Base-by-base conservation (phyloP, 371 early-diverging fungal species). In the Mucor irregularis region DNA sequence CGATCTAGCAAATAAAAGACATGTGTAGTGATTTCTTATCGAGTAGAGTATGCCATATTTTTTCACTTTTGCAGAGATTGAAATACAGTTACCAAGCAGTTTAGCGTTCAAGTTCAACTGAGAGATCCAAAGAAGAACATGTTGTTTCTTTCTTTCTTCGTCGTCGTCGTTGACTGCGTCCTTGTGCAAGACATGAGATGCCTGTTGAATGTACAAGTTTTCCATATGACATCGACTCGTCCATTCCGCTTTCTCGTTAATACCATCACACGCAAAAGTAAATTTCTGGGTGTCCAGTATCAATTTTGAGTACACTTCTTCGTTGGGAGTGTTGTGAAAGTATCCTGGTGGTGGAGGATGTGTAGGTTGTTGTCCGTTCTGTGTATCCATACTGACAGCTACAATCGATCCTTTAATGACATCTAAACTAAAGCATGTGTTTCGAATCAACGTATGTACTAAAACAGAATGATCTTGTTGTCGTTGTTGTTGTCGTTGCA, bases 71-170 rank as follows among this genome's bases (percentile, higher is more conserved):
- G 34, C 17, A 4, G 29, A 13, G 22, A 44, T 31, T 11, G 29
- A 49, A 5, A 21, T 2, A 6, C 40, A 10, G 16, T 4, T 40
- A 2, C 13, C 8, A 17, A 6, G 2, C 1, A 22, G 5, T 30
- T 22, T 50, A 4, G 51, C 17, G 19, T 17, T 37, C 13, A 57
- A 38, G 16, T 48, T 35, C 3, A 63, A 19, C 14, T 63, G 42
- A 3, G 64, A 52, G 2, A 63, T 39, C 58, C 64, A 58, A 10
- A 58, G 21, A 8, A 63, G 49, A 2, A 56, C 31, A 10, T 63
- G 38, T 3, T 37, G 47, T 5, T 40, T 46, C n/a, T n/a, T n/a
- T n/a, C n/a, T n/a, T n/a, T n/a, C n/a, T 2, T 33, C 31, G 14
- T 26, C 16, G 21, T 44, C 22, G 10, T 22, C 29, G n/a, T n/a